Conservation (phyloP, 495 filamentous ascomycete species). For the Neurospora discreta region DNA sequence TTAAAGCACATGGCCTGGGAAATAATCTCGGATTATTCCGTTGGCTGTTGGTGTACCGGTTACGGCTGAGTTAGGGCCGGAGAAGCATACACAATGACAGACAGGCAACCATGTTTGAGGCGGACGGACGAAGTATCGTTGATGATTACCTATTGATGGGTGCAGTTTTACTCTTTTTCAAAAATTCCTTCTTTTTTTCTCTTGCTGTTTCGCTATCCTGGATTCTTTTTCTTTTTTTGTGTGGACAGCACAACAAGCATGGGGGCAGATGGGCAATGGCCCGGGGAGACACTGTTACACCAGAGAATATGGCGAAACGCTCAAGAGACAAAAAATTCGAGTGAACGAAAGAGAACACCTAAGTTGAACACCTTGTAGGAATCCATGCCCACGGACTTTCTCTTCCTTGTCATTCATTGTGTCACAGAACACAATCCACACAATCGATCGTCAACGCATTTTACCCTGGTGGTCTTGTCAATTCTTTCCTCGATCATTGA, state of each 20-base stretch:
- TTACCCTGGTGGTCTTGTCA: neutral
- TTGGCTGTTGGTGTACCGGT: neutral
- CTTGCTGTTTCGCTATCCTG: no score
- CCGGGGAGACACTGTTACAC: neutral
- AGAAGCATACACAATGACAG: neutral
- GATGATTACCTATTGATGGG: neutral
- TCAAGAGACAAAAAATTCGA: neutral
- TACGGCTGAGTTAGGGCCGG: neutral
- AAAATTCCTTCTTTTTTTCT: no score
- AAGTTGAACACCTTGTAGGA: neutral
- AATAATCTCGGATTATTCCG: neutral
- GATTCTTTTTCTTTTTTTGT: neutral
- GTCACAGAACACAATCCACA: neutral
- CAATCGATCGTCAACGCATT: neutral
- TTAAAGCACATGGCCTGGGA: neutral
- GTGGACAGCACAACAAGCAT: neutral
- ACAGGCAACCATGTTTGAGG: neutral
- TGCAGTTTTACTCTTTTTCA: no score
- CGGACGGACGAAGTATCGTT: neutral
- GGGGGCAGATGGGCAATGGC: neutral
- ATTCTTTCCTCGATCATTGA: neutral
- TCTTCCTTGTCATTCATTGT: neutral
- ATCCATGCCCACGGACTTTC: neutral
- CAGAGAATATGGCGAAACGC: neutral
- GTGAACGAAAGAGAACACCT: neutral